Evolutionary conservation across 1,284 basidiomycete species (phyloP), one percentile per base, ranked within the genome.

Genomic region (Microbotryum scabiosae): DNA sequence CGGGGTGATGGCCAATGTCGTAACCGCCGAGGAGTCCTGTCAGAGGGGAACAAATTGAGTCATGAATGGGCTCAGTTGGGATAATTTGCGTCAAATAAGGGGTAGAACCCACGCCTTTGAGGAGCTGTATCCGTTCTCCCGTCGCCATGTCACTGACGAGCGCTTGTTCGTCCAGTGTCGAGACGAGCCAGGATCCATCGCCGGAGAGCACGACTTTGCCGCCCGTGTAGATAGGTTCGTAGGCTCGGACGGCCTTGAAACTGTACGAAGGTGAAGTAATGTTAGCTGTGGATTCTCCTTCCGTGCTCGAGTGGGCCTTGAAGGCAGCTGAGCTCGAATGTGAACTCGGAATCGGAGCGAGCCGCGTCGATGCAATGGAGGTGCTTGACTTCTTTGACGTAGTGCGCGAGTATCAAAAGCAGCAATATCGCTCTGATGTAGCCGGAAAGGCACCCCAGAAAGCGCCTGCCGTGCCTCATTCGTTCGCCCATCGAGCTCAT

Each of bases 81-180:
- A 41, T 18, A 18, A 41, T 16, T 10, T 1, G 16, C 9, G 16
- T 12, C 36, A 41, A 16, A 12, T 5, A 41, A 41, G 16, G 12
- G 9, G 69, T 61, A 30, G 18, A 51, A 81, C 89, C 74, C 73
- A 94, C 92, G 62, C 88, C 86, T 61, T 82, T 78, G 74, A 96
- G 89, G 10, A 85, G 81, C 71, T 86, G 88, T 51, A 97, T 82
- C 62, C 87, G 81, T 48, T 78, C 76, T 5, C 92, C 91, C 43
- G 81, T 84, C 36, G 79, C 76, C 12, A 92, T 79, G 68, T 94
- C 85, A 12, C 91, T 94, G 54, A 94, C 76, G 21, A 94, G 73
- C 2, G 88, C 85, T 65, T 92, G 85, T 71, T 96, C 89, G 55
- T 84, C 85, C 54, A 97, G 83, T 64, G 90, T 91, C 41, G 90